Evolutionary conservation across 371 early-diverging fungal genomes (phyloP).

Genomic region (Syncephalastrum monosporum): DNA sequence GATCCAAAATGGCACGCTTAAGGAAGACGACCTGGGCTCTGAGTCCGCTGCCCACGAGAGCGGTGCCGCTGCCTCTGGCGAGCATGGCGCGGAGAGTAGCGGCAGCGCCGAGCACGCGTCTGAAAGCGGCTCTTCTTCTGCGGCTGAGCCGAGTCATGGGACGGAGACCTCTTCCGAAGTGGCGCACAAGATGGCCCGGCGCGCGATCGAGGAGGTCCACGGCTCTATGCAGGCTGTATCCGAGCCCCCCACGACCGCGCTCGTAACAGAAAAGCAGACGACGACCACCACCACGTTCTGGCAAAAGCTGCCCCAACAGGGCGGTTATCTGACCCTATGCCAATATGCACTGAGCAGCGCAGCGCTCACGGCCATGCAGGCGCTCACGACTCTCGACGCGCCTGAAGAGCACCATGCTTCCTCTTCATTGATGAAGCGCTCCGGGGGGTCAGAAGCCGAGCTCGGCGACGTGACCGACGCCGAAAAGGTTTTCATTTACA

Average conservation of each 20-base stretch:
- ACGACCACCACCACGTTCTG: constrained; percentile 9
- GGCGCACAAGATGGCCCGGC: constrained; percentile 11
- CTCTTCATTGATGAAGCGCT: constrained; percentile 2
- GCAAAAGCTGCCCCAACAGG: constrained; percentile 1
- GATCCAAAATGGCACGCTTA: constrained; percentile 21
- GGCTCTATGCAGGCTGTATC: too few species aligned
- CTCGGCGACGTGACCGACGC: constrained; percentile 18
- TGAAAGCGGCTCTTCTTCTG: background rate
- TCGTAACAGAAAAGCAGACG: background rate
- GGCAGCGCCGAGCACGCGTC: background rate
- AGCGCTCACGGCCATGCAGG: constrained; percentile 17
- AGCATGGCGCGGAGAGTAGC: background rate
- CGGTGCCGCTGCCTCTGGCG: background rate
- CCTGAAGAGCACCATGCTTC: constrained; percentile 2
- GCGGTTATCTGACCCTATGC: constrained; percentile 15
- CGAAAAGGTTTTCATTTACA: constrained; percentile 46
- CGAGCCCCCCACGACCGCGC: too few species aligned
- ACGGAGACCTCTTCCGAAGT: background rate
- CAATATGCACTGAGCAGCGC: constrained; percentile 12
- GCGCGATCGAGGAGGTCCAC: constrained; percentile 15
- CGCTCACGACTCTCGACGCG: background rate
- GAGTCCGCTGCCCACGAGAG: constrained; percentile 8
- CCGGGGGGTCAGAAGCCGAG: constrained; percentile 16
- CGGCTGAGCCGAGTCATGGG: constrained; percentile 2
- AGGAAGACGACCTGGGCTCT: constrained; percentile 13